Conservation (phyloP, 441 rosid species). For the Capsella rubella region DNA sequence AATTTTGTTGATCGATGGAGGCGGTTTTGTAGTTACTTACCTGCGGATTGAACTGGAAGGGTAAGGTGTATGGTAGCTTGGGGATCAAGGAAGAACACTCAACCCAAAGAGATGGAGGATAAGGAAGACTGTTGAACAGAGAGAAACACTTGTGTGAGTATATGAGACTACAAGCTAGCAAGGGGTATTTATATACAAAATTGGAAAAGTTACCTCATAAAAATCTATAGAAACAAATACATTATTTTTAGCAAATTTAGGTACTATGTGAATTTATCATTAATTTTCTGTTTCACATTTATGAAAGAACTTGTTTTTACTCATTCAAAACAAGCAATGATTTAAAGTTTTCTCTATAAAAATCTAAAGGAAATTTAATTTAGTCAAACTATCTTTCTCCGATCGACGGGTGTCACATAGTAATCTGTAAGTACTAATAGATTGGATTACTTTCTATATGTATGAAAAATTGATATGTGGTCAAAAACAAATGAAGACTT, state of each 20-base stretch:
- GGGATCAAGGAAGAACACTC: background rate
- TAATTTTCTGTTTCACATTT: background rate
- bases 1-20: background rate
- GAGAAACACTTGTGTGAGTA: background rate
- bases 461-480: background rate
- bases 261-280: background rate
- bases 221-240: background rate
- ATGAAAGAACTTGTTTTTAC: no score
- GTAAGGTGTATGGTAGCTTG: conserved; percentile 12
- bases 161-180: background rate
- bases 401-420: background rate
- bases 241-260: background rate
- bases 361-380: background rate
- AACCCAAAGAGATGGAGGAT: background rate
- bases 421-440: no score
- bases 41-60: background rate
- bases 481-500: no score
- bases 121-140: background rate
- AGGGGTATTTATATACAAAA: background rate
- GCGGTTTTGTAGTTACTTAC: background rate
- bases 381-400: background rate
- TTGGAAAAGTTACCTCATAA: background rate
- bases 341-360: no score
- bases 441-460: background rate
- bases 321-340: no score